Evolutionary conservation across 805 yeast species (phyloP).

Genomic region (Ogataea corticis): DNA sequence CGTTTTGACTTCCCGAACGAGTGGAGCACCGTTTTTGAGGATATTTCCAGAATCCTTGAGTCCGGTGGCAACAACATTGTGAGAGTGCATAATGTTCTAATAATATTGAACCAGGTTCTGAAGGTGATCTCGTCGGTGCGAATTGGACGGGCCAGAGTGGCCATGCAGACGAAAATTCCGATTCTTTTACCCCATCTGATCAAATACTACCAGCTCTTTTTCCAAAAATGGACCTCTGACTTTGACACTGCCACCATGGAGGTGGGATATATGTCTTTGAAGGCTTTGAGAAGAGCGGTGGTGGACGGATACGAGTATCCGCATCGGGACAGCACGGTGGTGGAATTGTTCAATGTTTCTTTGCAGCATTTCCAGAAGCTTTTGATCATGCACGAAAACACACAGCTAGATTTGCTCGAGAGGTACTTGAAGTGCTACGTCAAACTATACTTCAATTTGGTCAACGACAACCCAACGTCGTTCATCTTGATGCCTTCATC

Average conservation of each 20-base stretch:
- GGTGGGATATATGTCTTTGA: conserved; percentile 75
- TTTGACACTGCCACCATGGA: conserved; percentile 60
- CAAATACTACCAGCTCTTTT: conserved; percentile 57
- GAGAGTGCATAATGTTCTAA: conserved; percentile 59
- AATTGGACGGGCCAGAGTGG: conserved; percentile 79
- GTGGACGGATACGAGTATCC: conserved; percentile 77
- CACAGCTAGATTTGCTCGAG: conserved; percentile 53
- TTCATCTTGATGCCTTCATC: conserved; percentile 70
- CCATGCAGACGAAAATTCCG: conserved; percentile 72
- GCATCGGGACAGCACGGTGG: conserved; percentile 55
- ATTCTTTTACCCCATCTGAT: conserved; percentile 59
- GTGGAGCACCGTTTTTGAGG: conserved; percentile 83
- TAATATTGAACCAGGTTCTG: conserved; percentile 73
- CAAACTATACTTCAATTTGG: conserved; percentile 66
- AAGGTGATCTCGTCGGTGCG: conserved; percentile 74
- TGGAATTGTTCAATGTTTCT: conserved; percentile 59
- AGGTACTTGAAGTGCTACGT: conserved; percentile 73
- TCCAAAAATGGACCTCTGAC: conserved; percentile 60
- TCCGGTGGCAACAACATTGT: conserved; percentile 49
- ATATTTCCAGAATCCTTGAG: conserved; percentile 47
- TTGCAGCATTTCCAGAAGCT: conserved; percentile 61
- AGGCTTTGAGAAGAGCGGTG: conserved; percentile 69
- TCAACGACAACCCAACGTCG: conserved; percentile 62
- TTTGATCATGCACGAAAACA: conserved; percentile 51
- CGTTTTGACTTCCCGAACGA: conserved; percentile 83